These are phyloP conservation scores for Fusarium sp. DNA, from an alignment of 2,329 filamentous ascomycete genomes.

Conservation along the genomic window DNA sequence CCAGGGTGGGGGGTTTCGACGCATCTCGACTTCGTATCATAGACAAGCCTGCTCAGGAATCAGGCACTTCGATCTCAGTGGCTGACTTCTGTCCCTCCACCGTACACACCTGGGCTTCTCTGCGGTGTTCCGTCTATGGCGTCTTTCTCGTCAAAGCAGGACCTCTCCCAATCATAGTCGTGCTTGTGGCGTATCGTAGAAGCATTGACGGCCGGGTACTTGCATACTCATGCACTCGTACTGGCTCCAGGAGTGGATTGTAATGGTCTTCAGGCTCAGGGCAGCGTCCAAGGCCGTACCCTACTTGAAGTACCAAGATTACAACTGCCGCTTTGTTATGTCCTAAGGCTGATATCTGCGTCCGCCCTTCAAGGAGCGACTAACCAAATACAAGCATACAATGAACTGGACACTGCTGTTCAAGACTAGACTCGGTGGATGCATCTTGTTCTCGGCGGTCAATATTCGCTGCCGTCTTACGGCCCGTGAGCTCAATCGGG, in stretches of 20 bases:
- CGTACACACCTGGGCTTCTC: conserved; percentile 34
- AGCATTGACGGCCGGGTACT: conserved; percentile 58
- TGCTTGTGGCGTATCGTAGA: conserved; percentile 61
- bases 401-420: conserved; percentile 10
- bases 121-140: conserved; percentile 46
- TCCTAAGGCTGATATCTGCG: conserved; percentile 22
- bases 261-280: conserved; percentile 35
- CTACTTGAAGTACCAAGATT: conserved; percentile 29
- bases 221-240: conserved; percentile 57
- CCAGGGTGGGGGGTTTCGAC: conserved; percentile 8
- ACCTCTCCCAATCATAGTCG: conserved; percentile 53
- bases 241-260: conserved; percentile 27
- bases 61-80: conserved; percentile 36
- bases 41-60: conserved; percentile 26
- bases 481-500: conserved; percentile 36
- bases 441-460: conserved; percentile 20
- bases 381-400: conserved; percentile 3
- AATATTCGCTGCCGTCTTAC: conserved; percentile 31
- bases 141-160: conserved; percentile 40
- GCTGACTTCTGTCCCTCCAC: conserved; percentile 29
- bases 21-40: conserved; percentile 35
- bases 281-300: conserved; percentile 29
- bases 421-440: conserved; percentile 26
- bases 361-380: conserved; percentile 9
- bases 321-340: conserved; percentile 24